A percentile compares a stretch with the other conserved stretches of the same genome.
Conservation (phyloP, 352 stramenopile genomes). For the Phytophthora crassamura region DNA sequence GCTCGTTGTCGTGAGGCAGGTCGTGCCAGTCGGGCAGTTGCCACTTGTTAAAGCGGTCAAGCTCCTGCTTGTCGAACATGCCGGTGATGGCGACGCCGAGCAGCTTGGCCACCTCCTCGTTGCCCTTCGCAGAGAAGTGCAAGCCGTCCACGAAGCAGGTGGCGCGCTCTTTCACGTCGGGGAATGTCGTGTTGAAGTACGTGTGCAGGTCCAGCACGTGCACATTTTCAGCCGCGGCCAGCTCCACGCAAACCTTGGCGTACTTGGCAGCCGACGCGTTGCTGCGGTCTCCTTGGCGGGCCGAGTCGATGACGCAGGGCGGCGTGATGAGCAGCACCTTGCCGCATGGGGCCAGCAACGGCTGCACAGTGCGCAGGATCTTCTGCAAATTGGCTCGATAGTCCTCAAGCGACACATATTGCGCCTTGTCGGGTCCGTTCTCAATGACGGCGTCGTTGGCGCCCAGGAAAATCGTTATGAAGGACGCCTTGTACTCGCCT, state of each 20-base stretch:
- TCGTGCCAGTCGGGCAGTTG: conserved; percentile 52
- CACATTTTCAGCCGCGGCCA: conserved; percentile 43
- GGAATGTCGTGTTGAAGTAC: conserved; percentile 53
- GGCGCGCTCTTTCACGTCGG: conserved; percentile 37
- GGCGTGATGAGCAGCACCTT: conserved; percentile 46
- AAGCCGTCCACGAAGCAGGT: conserved; percentile 54
- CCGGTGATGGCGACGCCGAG: conserved; percentile 36
- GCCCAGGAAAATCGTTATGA: conserved; percentile 65
- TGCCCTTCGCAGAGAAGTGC: conserved; percentile 62
- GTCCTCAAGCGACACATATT: conserved; percentile 55
- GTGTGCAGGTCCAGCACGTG: conserved; percentile 59
- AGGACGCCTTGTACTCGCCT: conserved; percentile 34
- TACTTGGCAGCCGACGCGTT: conserved; percentile 56
- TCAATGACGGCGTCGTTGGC: conserved; percentile 68
- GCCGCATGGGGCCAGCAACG: conserved; percentile 27
- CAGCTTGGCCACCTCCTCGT: conserved; percentile 42
- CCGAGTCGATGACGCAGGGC: conserved; percentile 48
- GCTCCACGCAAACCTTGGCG: conserved; percentile 49
- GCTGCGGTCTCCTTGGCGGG: conserved; percentile 45
- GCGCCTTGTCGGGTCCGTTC: conserved; percentile 36
- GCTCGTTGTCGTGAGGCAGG: conserved; percentile 21
- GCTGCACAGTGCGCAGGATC: conserved; percentile 37
- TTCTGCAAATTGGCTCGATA: conserved; percentile 53
- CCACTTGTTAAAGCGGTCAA: conserved; percentile 41
- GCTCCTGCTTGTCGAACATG: conserved; percentile 37